Evolutionary conservation across 2,329 filamentous ascomycete genomes (phyloP), one percentile per base, ranked within the genome.

Genomic region (Fusarium paranaense): DNA sequence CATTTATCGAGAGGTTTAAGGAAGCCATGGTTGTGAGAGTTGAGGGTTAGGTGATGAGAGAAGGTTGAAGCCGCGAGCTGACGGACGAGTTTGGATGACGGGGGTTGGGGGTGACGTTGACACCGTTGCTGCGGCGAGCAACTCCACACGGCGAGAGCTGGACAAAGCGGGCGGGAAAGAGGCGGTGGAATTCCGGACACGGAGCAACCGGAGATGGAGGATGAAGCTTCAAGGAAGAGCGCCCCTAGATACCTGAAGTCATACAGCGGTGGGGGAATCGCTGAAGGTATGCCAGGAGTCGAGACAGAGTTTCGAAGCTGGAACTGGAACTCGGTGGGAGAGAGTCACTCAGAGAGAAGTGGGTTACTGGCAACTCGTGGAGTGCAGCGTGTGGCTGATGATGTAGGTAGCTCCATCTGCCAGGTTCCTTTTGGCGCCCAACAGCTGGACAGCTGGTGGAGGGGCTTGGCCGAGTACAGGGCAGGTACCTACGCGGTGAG

Each of bases 1-100:
- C 93, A 82, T 95, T 94, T 81, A 90, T 90, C 73, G 94, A 95
- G 64, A 94, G 87, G 80, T 95, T 95, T 76, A 95, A 87, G 69
- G 94, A 93, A 70, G 94, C 92, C 94, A 97, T 97, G 77, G 76
- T 83, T 78, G 68, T 40, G 50, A 50, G 62, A 52, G 57, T 71
- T 64, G 71, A 75, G 54, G 59, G 64, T 59, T 30, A 32, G 27
- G 47, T 70, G 72, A 71, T 69, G 67, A 64, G 71, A 45, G 66
- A 33, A 71, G 77, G 69, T 65, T 63, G 67, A 33, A 71, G 77
- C 70, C 64, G 56, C 69, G 64, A 75, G 74, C 71, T 77, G 77
- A 76, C 71, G 20, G 20, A 56, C 30, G 60, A 71, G 68, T 71
- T 71, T 67, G 64, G 69, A 69, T 69, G 73, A 68, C 63, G 67